Evolutionary conservation across 2,329 filamentous ascomycete species (phyloP).

Genomic region (Penicillium sp.): DNA sequence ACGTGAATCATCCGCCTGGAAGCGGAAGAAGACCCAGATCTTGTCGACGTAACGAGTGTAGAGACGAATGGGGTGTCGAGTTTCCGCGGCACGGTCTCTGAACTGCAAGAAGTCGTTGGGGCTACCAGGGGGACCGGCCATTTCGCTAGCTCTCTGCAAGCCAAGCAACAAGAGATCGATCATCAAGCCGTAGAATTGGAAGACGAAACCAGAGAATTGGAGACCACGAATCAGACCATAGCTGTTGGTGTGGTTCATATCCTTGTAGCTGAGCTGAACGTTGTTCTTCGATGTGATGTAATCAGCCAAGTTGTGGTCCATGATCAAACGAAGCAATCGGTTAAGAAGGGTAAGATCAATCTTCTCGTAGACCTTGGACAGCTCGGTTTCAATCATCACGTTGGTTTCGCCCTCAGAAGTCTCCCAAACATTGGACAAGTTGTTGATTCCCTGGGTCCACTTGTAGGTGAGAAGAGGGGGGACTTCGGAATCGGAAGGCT

Average conservation of each 20-base stretch:
- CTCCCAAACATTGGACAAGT: constrained; percentile 93
- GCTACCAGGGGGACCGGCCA: constrained; percentile 87
- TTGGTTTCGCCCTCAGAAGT: constrained; percentile 93
- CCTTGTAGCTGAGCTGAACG: constrained; percentile 97
- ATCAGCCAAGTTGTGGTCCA: constrained; percentile 99
- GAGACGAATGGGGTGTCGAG: constrained; percentile 90
- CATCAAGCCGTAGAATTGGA: constrained; percentile 97
- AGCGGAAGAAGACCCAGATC: constrained; percentile 97
- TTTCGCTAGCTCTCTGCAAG: constrained; percentile 93
- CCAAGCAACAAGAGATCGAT: constrained; percentile 90
- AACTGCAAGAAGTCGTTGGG: constrained; percentile 99
- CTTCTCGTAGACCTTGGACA: constrained; percentile 99
- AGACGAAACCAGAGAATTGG: constrained; percentile 97
- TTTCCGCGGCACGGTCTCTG: constrained; percentile 87
- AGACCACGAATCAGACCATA: constrained; percentile 98
- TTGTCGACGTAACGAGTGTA: constrained; percentile 98
- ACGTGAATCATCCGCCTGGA: constrained; percentile 88
- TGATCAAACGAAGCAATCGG: constrained; percentile 87
- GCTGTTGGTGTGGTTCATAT: constrained; percentile 99
- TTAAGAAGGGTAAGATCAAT: constrained; percentile 96
- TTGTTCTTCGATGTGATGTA: constrained; percentile 99
- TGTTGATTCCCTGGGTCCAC: constrained; percentile 99
- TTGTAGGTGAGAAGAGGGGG: constrained; percentile 94
- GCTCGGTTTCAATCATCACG: constrained; percentile 95
- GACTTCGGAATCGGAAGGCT: constrained; percentile 96